phyloP scores from a whole-genome alignment of 805 yeast genomes.

The Monosporozyma aerobia region DNA sequence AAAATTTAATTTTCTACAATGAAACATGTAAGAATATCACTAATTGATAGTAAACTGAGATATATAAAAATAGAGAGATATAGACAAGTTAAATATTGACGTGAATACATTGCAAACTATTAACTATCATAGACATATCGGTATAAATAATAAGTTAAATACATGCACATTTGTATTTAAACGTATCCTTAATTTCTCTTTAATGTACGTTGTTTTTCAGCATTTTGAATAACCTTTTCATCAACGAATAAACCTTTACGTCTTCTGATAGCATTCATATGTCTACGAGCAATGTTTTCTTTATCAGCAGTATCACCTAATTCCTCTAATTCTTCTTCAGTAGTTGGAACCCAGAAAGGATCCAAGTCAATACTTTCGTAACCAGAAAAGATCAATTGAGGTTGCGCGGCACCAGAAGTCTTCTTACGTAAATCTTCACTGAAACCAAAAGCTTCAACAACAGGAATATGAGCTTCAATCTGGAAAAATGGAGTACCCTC shows the following conservation, averaged over 20 bases:
- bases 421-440: slow-evolving; percentile 88
- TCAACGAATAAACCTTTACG: slow-evolving; percentile 86
- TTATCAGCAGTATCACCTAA: slow-evolving; percentile 87
- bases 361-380: slow-evolving; percentile 80
- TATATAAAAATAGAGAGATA: neutral
- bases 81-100: neutral
- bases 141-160: neutral
- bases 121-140: neutral
- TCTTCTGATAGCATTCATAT: slow-evolving; percentile 73
- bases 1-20: neutral
- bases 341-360: slow-evolving; percentile 98
- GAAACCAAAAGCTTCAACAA: slow-evolving; percentile 92
- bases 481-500: slow-evolving; percentile 97
- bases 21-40: neutral
- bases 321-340: slow-evolving; percentile 92
- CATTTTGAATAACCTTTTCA: slow-evolving; percentile 81
- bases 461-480: slow-evolving; percentile 78
- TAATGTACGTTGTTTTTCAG: slow-evolving; percentile 88
- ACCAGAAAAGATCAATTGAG: slow-evolving; percentile 87
- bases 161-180: neutral
- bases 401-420: slow-evolving; percentile 96
- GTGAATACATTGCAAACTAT: neutral
- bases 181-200: slow-evolving; percentile 44
- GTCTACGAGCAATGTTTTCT: slow-evolving; percentile 81
- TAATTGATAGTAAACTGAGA: neutral